A percentile compares a stretch with the other conserved stretches of the same genome.
phyloP scores from a whole-genome alignment of 768 basidiomycete genomes.

The Panus rudis region DNA sequence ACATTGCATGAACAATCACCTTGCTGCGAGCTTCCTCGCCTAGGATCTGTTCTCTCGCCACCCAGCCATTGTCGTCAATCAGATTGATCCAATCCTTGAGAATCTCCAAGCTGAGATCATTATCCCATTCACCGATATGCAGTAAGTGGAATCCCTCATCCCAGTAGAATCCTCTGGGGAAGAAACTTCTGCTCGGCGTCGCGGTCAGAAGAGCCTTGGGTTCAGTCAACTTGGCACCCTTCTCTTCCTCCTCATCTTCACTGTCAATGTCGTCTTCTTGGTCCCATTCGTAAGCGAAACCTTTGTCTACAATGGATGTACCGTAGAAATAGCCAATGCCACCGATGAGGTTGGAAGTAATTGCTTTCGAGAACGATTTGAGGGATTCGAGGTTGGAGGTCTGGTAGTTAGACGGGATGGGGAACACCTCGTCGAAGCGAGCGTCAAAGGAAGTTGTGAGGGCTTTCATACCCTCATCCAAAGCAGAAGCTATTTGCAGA shows the following conservation, averaged over 20 bases:
- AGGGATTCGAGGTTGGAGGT: conserved; percentile 42
- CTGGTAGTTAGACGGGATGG: conserved; percentile 50
- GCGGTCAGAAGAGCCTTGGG: conserved; percentile 78
- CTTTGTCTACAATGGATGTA: conserved; percentile 75
- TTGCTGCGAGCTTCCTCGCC: conserved; percentile 96
- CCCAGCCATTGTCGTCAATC: conserved; percentile 94
- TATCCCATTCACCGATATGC: conserved; percentile 91
- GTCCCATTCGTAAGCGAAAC: conserved; percentile 90
- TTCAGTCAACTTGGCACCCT: conserved; percentile 63
- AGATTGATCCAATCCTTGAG: conserved; percentile 84
- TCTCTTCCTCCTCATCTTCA: conserved; percentile 35
- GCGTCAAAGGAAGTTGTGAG: conserved; percentile 52
- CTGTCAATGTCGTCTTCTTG: conserved; percentile 54
- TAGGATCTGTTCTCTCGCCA: conserved; percentile 92
- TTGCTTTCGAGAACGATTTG: conserved; percentile 72
- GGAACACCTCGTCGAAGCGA: conserved; percentile 67
- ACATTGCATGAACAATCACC: conserved; percentile 27
- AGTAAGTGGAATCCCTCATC: conserved; percentile 96
- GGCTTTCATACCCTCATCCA: conserved; percentile 67
- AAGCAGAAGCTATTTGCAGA: conserved; percentile 41
- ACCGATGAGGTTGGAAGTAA: conserved; percentile 87
- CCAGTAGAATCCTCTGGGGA: conserved; percentile 98
- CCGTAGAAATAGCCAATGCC: conserved; percentile 96
- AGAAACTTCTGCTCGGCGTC: conserved; percentile 94
- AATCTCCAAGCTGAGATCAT: conserved; percentile 87